These are phyloP conservation scores for Monilinia polystroma DNA, from an alignment of 2,329 filamentous ascomycete species.

Conservation along the genomic window DNA sequence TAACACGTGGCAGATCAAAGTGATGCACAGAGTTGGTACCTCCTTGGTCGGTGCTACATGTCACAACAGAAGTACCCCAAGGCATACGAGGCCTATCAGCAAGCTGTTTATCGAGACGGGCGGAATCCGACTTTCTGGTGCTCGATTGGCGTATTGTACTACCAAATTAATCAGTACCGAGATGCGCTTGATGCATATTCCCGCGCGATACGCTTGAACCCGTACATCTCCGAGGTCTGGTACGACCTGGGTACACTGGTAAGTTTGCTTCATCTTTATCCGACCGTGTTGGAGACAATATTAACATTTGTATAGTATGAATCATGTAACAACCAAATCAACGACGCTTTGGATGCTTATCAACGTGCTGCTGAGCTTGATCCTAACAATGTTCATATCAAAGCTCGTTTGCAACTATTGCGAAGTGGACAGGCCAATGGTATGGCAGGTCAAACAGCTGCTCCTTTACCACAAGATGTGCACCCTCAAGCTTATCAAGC, in stretches of 20 bases:
- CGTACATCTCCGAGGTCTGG: slow-evolving; percentile 98
- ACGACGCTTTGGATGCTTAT: slow-evolving; percentile 93
- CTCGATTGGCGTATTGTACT: slow-evolving; percentile 97
- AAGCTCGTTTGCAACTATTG: slow-evolving; percentile 85
- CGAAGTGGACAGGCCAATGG: slow-evolving; percentile 76
- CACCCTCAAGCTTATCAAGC: slow-evolving; percentile 92
- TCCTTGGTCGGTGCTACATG: slow-evolving; percentile 98
- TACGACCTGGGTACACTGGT: slow-evolving; percentile 95
- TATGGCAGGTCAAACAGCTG: slow-evolving; percentile 67
- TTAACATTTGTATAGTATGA: slow-evolving; percentile 66
- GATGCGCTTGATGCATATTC: slow-evolving; percentile 98
- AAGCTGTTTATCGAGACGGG: slow-evolving; percentile 96
- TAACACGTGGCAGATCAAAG: slow-evolving; percentile 68
- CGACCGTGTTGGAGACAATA: slow-evolving; percentile 30
- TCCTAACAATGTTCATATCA: slow-evolving; percentile 91
- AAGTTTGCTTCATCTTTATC: slow-evolving; percentile 47
- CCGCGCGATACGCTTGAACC: slow-evolving; percentile 91
- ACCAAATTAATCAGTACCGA: slow-evolving; percentile 99
- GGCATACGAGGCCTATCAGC: slow-evolving; percentile 97
- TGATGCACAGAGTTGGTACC: slow-evolving; percentile 98
- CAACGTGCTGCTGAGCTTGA: slow-evolving; percentile 92
- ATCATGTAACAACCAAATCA: slow-evolving; percentile 98
- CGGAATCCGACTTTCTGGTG: slow-evolving; percentile 99
- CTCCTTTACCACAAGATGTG: slow-evolving; percentile 91
- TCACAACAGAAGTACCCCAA: slow-evolving; percentile 98